These are phyloP conservation scores for Petunia hybrid DNA, from an alignment of 305 asterid genomes.

Conservation along the genomic window DNA sequence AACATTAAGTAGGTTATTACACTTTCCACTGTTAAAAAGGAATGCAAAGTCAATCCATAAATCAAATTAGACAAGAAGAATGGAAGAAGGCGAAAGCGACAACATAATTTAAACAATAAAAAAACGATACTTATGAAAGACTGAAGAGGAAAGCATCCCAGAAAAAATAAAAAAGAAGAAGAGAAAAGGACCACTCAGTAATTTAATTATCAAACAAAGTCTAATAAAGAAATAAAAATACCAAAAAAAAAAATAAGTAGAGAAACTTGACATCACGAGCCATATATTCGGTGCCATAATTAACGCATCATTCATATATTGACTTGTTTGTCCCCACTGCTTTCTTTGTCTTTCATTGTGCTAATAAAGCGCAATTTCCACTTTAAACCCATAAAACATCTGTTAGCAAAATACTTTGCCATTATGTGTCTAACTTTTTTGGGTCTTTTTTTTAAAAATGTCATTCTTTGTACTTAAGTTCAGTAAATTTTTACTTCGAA, in stretches of 20 bases:
- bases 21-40: neutral
- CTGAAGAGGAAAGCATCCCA: no score
- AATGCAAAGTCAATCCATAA: neutral
- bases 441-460: no score
- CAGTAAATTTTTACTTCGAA: no score
- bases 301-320: neutral
- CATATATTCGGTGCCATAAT: conserved; percentile 3
- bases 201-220: neutral
- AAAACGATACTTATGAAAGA: no score
- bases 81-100: no score
- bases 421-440: no score
- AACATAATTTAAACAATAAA: no score
- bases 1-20: neutral
- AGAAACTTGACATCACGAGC: neutral
- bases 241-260: no score
- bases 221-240: neutral
- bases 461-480: no score
- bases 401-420: conserved; percentile 14
- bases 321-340: neutral
- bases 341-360: neutral
- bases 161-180: neutral
- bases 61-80: no score
- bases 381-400: neutral
- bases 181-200: neutral
- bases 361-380: conserved; percentile 6